phyloP scores from a whole-genome alignment of 257 asterid genomes.

The Eucommia ulmoides region DNA sequence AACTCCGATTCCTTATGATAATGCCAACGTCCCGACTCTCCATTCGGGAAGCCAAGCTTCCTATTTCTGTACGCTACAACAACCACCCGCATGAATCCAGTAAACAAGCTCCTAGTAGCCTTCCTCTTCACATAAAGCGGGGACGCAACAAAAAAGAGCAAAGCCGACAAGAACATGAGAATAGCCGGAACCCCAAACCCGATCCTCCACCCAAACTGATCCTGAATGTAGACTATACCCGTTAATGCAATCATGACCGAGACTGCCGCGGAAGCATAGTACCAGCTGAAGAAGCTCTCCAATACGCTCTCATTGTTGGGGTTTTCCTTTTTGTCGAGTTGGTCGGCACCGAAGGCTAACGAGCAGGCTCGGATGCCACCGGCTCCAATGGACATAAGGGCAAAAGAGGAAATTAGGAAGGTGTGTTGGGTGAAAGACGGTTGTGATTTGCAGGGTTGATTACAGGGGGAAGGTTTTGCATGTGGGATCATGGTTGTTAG shows the following conservation, averaged over 20 bases:
- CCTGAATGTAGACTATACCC: slow-evolving; percentile 51
- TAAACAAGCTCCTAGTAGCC: slow-evolving; percentile 26
- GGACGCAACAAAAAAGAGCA: slow-evolving; percentile 38
- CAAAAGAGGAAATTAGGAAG: slow-evolving; percentile 31
- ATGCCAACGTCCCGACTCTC: slow-evolving; percentile 21
- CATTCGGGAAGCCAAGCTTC: slow-evolving; percentile 15
- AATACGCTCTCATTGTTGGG: slow-evolving; percentile 21
- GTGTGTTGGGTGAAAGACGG: slow-evolving; percentile 30
- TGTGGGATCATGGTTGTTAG: slow-evolving; percentile 39
- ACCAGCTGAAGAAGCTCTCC: slow-evolving; percentile 55
- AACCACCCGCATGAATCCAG: slow-evolving; percentile 28
- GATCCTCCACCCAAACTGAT: slow-evolving; percentile 47
- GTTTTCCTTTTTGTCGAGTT: slow-evolving; percentile 26
- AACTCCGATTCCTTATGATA: slow-evolving; percentile 27
- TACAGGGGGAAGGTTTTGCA: slow-evolving; percentile 38
- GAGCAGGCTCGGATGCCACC: slow-evolving; percentile 61
- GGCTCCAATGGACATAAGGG: slow-evolving; percentile 53
- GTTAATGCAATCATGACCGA: slow-evolving; percentile 44
- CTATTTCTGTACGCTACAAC: slow-evolving; percentile 42
- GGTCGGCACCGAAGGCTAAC: slow-evolving; percentile 70
- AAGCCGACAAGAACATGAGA: slow-evolving; percentile 37
- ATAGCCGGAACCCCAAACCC: slow-evolving; percentile 56
- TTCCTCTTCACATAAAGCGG: slow-evolving; percentile 30
- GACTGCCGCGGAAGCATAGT: slow-evolving; percentile 37
- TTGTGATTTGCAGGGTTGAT: slow-evolving; percentile 19